These are phyloP conservation scores for Hymenoscyphus linearis DNA, from an alignment of 2,329 filamentous ascomycete species.

Conservation along the genomic window DNA sequence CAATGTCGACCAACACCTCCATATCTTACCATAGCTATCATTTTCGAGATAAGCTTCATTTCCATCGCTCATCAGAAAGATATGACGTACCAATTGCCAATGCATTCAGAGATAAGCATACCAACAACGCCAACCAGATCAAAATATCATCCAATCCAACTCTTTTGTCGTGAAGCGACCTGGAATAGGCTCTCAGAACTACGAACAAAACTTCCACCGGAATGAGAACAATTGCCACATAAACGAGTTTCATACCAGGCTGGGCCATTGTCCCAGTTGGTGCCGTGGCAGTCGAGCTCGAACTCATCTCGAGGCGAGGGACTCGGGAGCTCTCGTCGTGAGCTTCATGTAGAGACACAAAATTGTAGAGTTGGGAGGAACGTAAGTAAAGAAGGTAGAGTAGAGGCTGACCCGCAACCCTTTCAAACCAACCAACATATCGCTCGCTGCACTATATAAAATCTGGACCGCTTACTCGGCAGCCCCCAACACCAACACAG, in stretches of 20 bases:
- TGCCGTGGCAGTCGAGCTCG: not conserved
- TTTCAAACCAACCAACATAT: not conserved
- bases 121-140: conserved; percentile 3
- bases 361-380: not conserved
- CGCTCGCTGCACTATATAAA: not conserved
- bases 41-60: not conserved
- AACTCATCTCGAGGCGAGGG: not conserved
- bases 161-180: not conserved
- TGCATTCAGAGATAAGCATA: not conserved
- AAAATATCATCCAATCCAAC: conserved; percentile 4
- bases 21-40: conserved; percentile 4
- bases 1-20: conserved; percentile 1
- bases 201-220: not conserved
- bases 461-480: not conserved
- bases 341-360: not conserved
- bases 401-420: not conserved
- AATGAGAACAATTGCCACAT: conserved; percentile 1
- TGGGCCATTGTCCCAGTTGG: not conserved
- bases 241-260: not conserved
- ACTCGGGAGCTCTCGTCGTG: not conserved
- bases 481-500: not conserved
- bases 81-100: conserved; percentile 4
- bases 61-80: not conserved
- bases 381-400: not conserved
- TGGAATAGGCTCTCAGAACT: conserved; percentile 2